Evolutionary conservation across 2,329 filamentous ascomycete genomes (phyloP).

Genomic region (Penicillium sumatraense): DNA sequence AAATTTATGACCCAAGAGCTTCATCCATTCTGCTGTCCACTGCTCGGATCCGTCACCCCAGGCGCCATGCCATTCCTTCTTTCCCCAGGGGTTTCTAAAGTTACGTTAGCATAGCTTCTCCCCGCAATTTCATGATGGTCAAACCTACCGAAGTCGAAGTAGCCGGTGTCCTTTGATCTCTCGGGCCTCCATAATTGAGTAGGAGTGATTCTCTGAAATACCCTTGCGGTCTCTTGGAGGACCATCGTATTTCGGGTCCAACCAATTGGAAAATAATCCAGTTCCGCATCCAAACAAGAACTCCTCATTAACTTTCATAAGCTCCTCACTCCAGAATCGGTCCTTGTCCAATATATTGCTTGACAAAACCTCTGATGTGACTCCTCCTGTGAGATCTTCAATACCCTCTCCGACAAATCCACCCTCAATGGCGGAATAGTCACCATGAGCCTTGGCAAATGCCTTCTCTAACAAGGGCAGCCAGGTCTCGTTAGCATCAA

Average conservation of each 20-base stretch:
- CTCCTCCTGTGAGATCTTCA: conserved; percentile 62
- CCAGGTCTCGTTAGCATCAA: conserved; percentile 80
- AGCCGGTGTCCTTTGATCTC: conserved; percentile 67
- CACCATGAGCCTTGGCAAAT: conserved; percentile 82
- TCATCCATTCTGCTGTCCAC: conserved; percentile 81
- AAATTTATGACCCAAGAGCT: conserved; percentile 73
- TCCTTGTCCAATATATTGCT: conserved; percentile 66
- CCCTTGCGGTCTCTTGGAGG: conserved; percentile 47
- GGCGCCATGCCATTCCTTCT: conserved; percentile 77
- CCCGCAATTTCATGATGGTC: conserved; percentile 1
- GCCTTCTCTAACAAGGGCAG: conserved; percentile 80
- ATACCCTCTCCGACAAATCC: conserved; percentile 70
- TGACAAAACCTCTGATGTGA: conserved; percentile 51
- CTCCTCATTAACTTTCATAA: conserved; percentile 78
- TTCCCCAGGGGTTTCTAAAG: conserved; percentile 77
- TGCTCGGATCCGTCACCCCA: conserved; percentile 84
- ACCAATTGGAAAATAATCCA: conserved; percentile 51
- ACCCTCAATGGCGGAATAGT: conserved; percentile 75
- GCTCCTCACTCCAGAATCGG: conserved; percentile 80
- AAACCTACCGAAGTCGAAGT: conserved; percentile 61
- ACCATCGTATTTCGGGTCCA: conserved; percentile 39
- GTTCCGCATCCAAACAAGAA: conserved; percentile 62
- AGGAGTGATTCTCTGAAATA: conserved; percentile 57
- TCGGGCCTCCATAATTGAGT: conserved; percentile 63
- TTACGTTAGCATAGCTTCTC: conserved; percentile 17